Evolutionary conservation across 1,139 yeast species (phyloP).

Genomic region (Blastobotrys apis): DNA sequence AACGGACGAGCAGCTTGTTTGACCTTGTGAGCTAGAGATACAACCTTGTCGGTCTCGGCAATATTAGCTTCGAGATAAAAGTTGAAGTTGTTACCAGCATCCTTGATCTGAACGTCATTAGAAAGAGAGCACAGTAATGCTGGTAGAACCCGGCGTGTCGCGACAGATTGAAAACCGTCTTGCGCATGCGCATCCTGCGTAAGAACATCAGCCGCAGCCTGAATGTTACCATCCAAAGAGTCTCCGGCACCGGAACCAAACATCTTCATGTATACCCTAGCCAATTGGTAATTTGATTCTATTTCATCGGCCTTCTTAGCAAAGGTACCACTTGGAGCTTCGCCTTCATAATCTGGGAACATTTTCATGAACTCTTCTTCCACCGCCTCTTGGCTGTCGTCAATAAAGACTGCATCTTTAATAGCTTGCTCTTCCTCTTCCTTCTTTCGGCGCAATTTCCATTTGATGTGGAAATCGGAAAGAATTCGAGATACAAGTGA

Average conservation of each 20-base stretch:
- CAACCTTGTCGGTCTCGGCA: slow-evolving; percentile 58
- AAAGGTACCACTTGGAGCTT: background rate
- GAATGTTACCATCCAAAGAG: background rate
- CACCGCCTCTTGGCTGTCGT: slow-evolving; percentile 50
- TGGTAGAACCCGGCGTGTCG: slow-evolving; percentile 1
- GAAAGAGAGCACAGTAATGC: background rate
- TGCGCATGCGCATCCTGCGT: background rate
- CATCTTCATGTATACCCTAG: slow-evolving; percentile 13
- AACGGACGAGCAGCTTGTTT: slow-evolving; percentile 47
- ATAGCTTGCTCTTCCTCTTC: slow-evolving; percentile 58
- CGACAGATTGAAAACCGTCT: background rate
- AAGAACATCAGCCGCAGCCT: background rate
- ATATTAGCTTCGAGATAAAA: slow-evolving; percentile 68
- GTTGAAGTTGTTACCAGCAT: slow-evolving; percentile 39
- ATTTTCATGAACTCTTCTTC: slow-evolving; percentile 68
- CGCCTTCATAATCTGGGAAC: slow-evolving; percentile 86
- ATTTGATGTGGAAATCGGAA: slow-evolving; percentile 14
- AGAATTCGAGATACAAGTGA: slow-evolving; percentile 3
- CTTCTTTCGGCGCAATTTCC: slow-evolving; percentile 13
- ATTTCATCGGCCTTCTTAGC: slow-evolving; percentile 7
- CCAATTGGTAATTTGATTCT: slow-evolving; percentile 13
- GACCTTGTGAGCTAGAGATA: slow-evolving; percentile 48
- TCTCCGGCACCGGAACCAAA: slow-evolving; percentile 8
- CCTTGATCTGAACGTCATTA: background rate
- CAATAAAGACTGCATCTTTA: slow-evolving; percentile 55